Evolutionary conservation across 495 filamentous ascomycete genomes (phyloP), one percentile per base, ranked within the genome.

Genomic region (Talaromyces adpressus): DNA sequence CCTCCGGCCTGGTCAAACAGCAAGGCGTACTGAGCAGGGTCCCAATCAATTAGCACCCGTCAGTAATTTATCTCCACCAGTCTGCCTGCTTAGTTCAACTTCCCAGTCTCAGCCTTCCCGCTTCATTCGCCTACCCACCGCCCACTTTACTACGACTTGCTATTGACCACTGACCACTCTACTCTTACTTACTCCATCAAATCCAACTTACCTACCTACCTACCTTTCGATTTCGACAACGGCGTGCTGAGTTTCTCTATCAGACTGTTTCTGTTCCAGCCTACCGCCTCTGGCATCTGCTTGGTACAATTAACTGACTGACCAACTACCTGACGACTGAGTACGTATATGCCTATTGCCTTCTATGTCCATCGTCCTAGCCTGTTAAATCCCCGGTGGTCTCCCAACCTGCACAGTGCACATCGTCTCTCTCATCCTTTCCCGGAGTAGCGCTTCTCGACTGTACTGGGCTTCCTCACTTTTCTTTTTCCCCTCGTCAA

Each of bases 81-180:
- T 6, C 27, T 25, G 22, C 52, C 52, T 27, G 52, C 52, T 56
- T 56, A 56, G 52, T 29, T 56, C 45, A 8, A 47, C 41, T 47
- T 47, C 41, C 41, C 54, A 32, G 56, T 58, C 56, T 58, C 56
- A 58, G 56, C 56, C 30, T 58, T 58, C 56, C 56, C 56, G 56
- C 56, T 36, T 58, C 56, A 58, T 58, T 58, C 56, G 30, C 56
- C 56, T 58, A 36, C 56, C 30, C 56, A 32, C 30, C 27, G 27
- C 30, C 30, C 56, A 32, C 27, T 58, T 58, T 36, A 32, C 16
- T 56, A 14, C 52, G 20, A 25, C 52, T 29, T 56, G 6, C 53
- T 57, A 57, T 32, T 57, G 23, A 29, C 53, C 23, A 57, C 27
- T 18, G 18, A 58, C 11, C 29, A 36, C 54, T 57, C 29, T 57